phyloP scores from a whole-genome alignment of 1,284 basidiomycete species.

The Marasmius tenuissimus region DNA sequence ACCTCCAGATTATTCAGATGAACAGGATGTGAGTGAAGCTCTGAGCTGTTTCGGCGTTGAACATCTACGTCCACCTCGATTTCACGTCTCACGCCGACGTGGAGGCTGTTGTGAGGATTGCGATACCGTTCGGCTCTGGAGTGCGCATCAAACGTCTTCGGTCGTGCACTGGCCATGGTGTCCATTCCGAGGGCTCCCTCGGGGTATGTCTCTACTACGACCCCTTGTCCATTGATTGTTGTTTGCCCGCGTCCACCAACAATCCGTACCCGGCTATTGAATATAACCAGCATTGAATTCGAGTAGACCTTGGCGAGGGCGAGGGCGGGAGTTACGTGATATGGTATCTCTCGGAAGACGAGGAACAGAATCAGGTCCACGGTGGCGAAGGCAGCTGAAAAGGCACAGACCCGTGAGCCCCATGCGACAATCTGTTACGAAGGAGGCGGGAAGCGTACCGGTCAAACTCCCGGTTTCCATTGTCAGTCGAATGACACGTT shows the following conservation, averaged over 20 bases:
- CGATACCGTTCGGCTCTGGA: no score
- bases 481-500: neutral
- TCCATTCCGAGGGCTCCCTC: no score
- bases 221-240: neutral
- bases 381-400: neutral
- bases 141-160: no score
- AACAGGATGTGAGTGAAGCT: no score
- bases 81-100: no score
- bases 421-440: no score
- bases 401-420: neutral
- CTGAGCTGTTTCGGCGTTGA: no score
- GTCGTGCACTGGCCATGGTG: no score
- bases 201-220: no score
- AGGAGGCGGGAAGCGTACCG: neutral
- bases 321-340: neutral
- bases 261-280: neutral
- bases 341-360: neutral
- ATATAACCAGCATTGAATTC: constrained; percentile 1
- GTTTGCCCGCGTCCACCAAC: neutral
- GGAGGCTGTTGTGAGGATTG: no score
- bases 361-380: neutral
- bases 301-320: constrained; percentile 6
- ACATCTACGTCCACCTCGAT: no score
- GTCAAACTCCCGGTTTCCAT: neutral
- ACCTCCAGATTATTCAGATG: no score